phyloP scores from a whole-genome alignment of 768 basidiomycete species.

The Obba rivulosa region DNA sequence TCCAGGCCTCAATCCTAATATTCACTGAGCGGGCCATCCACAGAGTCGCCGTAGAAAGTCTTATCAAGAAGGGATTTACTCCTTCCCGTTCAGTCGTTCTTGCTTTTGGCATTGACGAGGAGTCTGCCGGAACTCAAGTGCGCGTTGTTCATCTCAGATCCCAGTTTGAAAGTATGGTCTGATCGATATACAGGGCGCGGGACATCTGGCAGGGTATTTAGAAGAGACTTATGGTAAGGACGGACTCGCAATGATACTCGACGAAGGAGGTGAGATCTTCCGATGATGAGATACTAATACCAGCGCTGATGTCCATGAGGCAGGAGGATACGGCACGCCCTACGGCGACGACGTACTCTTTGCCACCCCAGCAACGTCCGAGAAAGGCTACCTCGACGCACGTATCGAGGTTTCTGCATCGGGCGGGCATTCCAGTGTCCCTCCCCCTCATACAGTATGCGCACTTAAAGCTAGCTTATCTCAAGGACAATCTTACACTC shows the following conservation, averaged over 20 bases:
- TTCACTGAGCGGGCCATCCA: neutral
- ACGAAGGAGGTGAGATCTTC: slow-evolving; percentile 69
- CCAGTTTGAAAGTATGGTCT: neutral
- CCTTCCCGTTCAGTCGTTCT: slow-evolving; percentile 38
- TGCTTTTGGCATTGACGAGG: slow-evolving; percentile 49
- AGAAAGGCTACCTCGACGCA: slow-evolving; percentile 69
- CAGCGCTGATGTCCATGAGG: neutral
- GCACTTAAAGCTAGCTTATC: neutral
- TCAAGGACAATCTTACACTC: no score
- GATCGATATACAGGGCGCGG: slow-evolving; percentile 45
- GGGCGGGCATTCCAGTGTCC: slow-evolving; percentile 85
- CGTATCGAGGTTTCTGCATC: slow-evolving; percentile 58
- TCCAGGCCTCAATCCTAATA: no score
- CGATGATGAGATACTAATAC: slow-evolving; percentile 1
- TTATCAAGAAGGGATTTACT: slow-evolving; percentile 39
- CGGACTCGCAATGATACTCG: slow-evolving; percentile 73
- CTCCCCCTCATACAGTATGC: slow-evolving; percentile 69
- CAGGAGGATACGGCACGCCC: slow-evolving; percentile 40
- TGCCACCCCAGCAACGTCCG: slow-evolving; percentile 59
- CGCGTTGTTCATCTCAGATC: neutral
- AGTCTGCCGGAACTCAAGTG: slow-evolving; percentile 28
- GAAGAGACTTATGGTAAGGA: slow-evolving; percentile 61
- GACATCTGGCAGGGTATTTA: slow-evolving; percentile 41
- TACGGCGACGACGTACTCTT: slow-evolving; percentile 48
- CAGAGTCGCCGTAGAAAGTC: slow-evolving; percentile 39